Evolutionary conservation across 1,284 basidiomycete genomes (phyloP), one percentile per base, ranked within the genome.

Genomic region (Exsudoporus floridanus): DNA sequence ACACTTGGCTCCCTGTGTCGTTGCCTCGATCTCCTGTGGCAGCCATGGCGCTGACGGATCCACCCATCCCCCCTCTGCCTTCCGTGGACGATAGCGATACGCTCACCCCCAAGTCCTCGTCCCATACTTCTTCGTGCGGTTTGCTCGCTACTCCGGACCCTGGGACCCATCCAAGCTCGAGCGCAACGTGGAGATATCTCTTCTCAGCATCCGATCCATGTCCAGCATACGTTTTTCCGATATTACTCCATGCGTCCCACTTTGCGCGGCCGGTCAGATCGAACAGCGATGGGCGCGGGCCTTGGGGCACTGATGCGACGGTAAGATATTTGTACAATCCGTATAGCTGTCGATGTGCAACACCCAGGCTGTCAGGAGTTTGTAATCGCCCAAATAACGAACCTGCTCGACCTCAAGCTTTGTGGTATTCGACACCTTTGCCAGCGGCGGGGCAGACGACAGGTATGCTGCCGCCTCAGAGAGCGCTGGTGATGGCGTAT

Each of bases 261-360:
- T 95, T 95, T 2, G 92, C 91, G 30, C 90, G 77, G 3, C 84
- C 87, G 3, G 86, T 79, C 65, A 89, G 80, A 57, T 91, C 90
- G 63, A 94, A 91, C 28, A 95, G 77, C 6, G 88, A 90, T 1
- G 93, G 94, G 3, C 88, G 80, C 4, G 83, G 65, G 7, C 73
- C 74, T 33, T 71, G 74, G 19, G 90, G 83, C n/a, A 58, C 63
- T 13, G 78, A 65, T 0, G 83, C 77, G 19, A 81, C 77, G 7
- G 83, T 90, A 23, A 90, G 70, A 66, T 77, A 81, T 70, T 95
- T 95, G 84, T 82, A 96, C 52, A 94, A 74, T 37, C 89, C 90
- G 70, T 96, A 96, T 12, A 96, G 74, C 92, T 94, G 74, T 63
- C 64, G 53, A 60, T n/a, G 52, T 69, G 58, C 58, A 58, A 55